Evolutionary conservation across 345 rosid genomes (phyloP), one percentile per base, ranked within the genome.

Genomic region (Hibiscus mutabilis): DNA sequence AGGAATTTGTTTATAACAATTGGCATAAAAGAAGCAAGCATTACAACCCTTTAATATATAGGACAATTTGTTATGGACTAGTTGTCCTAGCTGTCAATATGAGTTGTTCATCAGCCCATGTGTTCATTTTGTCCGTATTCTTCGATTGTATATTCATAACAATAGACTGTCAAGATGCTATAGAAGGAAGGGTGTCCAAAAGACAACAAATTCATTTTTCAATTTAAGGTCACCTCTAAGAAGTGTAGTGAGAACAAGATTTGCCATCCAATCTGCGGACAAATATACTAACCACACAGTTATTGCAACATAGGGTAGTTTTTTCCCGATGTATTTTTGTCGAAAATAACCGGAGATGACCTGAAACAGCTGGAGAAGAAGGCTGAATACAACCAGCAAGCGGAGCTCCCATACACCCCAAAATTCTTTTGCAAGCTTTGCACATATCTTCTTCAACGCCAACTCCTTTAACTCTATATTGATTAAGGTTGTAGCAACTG

Each of bases 141-240:
- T n/a, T n/a, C n/a, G n/a, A n/a, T n/a, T n/a, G n/a, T n/a, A n/a
- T n/a, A n/a, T n/a, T n/a, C n/a, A n/a, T n/a, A n/a, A n/a, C n/a
- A n/a, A n/a, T n/a, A n/a, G n/a, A n/a, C n/a, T n/a, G 11, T 82
- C 82, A 0, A 76, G 60, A 52, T 82, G 82, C 63, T 79, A 46
- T 6, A 82, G 66, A 19, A 84, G 79, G 52, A 79, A 77, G 0
- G 82, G 82, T 0, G 82, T 73, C 79, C 81, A 84, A 0, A 61
- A 61, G 11, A 71, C 44, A 44, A 60, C 35, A 24, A 71, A 10
- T 27, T 25, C 47, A 46, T 25, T 42, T 0, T n/a, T n/a, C 42
- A 46, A 4, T 4, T 14, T 3, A 33, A 33, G 37, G 14, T 33
- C 78, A 2, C 60, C 33, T 16, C 40, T 75, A 8, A 56, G 61